These are phyloP conservation scores for Pneumocystis carinii DNA, from an alignment of 1,139 yeast species.

Conservation along the genomic window DNA sequence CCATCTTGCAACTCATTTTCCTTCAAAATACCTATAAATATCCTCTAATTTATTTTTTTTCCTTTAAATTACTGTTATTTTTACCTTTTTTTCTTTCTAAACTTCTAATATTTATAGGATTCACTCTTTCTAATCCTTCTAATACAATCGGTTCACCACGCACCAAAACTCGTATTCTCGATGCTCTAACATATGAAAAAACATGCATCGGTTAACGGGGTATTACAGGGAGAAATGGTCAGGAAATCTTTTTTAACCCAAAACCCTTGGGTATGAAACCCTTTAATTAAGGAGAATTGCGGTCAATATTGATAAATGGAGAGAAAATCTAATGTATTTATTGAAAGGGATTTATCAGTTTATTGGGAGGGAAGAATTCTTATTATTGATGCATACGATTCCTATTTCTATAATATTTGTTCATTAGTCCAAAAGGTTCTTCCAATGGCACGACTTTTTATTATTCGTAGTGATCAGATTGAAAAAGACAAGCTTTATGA, in stretches of 20 bases:
- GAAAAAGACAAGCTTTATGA: constrained; percentile 27
- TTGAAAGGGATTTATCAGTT: not conserved
- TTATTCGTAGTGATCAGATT: constrained; percentile 44
- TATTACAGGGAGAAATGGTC: too few species aligned
- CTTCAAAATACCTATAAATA: constrained; percentile 22
- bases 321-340: too few species aligned
- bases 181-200: not conserved
- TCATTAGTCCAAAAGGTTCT: not conserved
- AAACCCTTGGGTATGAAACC: too few species aligned
- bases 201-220: too few species aligned
- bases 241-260: too few species aligned
- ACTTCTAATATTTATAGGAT: not conserved
- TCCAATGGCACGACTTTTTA: not conserved
- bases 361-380: not conserved
- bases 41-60: not conserved
- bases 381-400: not conserved
- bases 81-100: not conserved
- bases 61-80: not conserved
- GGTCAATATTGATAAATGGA: too few species aligned
- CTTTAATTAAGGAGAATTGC: too few species aligned
- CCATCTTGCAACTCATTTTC: constrained; percentile 57
- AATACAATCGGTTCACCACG: not conserved
- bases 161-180: not conserved
- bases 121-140: not conserved
- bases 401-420: not conserved